phyloP scores from a whole-genome alignment of 495 filamentous ascomycete genomes.

The Neurospora intermedia region DNA sequence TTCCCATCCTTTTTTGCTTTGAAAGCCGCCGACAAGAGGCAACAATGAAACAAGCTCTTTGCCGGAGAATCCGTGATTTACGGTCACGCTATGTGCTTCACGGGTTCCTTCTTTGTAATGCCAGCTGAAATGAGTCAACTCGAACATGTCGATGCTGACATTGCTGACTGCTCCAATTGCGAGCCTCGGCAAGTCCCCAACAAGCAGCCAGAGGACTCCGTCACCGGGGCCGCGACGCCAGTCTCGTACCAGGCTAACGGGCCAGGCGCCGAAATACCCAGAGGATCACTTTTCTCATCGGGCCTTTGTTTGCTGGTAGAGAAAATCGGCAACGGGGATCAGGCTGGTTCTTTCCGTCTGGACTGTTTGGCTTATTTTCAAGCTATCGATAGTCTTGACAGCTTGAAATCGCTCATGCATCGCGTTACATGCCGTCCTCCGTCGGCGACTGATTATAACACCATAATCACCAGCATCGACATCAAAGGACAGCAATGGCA shows the following conservation, averaged over 20 bases:
- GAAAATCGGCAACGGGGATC: background rate
- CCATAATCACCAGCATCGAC: background rate
- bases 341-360: background rate
- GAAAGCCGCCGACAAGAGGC: background rate
- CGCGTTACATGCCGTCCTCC: background rate
- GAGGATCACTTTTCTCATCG: background rate
- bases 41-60: background rate
- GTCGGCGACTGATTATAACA: background rate
- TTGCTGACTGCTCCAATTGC: background rate
- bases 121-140: background rate
- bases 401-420: background rate
- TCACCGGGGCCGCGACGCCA: background rate
- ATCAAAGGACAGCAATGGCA: background rate
- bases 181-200: background rate
- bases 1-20: background rate
- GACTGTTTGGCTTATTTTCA: background rate
- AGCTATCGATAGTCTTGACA: background rate
- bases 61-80: background rate
- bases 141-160: background rate
- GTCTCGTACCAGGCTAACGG: background rate
- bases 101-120: background rate
- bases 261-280: background rate
- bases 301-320: background rate
- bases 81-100: background rate
- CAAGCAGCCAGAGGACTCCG: background rate